Conservation (phyloP, 495 filamentous ascomycete species). For the Penicillium longicatenatum region DNA sequence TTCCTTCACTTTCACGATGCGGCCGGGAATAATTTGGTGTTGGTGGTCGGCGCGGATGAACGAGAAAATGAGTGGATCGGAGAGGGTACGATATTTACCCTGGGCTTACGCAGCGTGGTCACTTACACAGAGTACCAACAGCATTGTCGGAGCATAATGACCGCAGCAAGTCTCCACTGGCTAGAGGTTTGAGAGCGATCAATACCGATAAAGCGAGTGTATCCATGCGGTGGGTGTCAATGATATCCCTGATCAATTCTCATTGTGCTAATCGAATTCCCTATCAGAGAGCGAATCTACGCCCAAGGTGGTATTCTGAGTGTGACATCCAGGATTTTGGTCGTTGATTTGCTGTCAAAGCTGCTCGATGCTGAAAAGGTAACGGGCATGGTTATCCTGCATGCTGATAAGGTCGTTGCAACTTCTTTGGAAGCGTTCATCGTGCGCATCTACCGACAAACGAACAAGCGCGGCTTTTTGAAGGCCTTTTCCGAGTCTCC, state of each 20-base stretch:
- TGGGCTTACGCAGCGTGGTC: not conserved
- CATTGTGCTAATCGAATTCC: constrained; percentile 21
- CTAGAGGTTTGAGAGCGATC: constrained; percentile 83
- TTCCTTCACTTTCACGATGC: constrained; percentile 96
- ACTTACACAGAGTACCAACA: constrained; percentile 25
- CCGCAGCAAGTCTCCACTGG: constrained; percentile 73
- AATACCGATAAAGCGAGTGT: constrained; percentile 94
- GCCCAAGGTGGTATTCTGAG: constrained; percentile 87
- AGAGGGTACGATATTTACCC: constrained; percentile 52
- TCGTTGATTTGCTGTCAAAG: constrained; percentile 84
- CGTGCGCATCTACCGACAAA: constrained; percentile 86
- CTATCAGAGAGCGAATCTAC: constrained; percentile 81
- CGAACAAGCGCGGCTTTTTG: constrained; percentile 89
- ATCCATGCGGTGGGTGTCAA: constrained; percentile 55
- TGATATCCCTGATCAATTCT: not conserved
- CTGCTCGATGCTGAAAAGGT: constrained; percentile 81
- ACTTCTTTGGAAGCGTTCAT: constrained; percentile 96
- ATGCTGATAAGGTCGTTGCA: constrained; percentile 83
- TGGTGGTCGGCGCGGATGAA: constrained; percentile 89
- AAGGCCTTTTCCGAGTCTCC: constrained; percentile 97
- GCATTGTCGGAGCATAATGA: constrained; percentile 92
- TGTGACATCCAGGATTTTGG: constrained; percentile 92
- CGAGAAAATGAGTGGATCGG: constrained; percentile 94
- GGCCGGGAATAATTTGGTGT: constrained; percentile 86
- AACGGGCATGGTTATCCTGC: constrained; percentile 84